phyloP scores from a whole-genome alignment of 371 early-diverging fungal genomes.

The Mucor racemosus region DNA sequence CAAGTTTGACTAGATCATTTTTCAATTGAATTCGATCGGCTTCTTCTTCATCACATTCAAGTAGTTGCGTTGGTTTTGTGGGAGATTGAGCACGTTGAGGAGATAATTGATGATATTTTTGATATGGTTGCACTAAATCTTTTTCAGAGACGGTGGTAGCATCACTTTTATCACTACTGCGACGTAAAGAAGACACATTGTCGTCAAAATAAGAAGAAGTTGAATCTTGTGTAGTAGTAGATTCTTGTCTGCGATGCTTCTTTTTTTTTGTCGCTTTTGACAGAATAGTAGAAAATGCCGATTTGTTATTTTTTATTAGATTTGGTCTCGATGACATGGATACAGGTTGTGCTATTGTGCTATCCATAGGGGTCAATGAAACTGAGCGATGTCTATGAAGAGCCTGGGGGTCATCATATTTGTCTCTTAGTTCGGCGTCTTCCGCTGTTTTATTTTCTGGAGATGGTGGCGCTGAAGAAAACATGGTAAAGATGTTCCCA shows the following conservation, averaged over 20 bases:
- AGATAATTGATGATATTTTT: neutral
- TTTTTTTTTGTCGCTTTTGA: slow-evolving; percentile 29
- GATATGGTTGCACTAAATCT: neutral
- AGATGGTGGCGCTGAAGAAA: slow-evolving; percentile 31
- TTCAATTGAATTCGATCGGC: slow-evolving; percentile 40
- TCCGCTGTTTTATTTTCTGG: slow-evolving; percentile 16
- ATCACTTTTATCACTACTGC: slow-evolving; percentile 17
- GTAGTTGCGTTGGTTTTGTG: slow-evolving; percentile 8
- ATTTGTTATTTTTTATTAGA: slow-evolving; percentile 10
- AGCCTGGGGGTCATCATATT: neutral
- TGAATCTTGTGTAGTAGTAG: slow-evolving; percentile 9
- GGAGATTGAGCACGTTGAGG: neutral
- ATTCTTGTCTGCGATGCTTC: slow-evolving; percentile 7
- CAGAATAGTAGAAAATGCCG: slow-evolving; percentile 22
- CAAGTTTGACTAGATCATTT: slow-evolving; percentile 42
- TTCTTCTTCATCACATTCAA: slow-evolving; percentile 38
- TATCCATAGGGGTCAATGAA: slow-evolving; percentile 19
- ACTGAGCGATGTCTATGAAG: slow-evolving; percentile 19
- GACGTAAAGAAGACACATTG: slow-evolving; percentile 8
- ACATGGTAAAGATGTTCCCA: slow-evolving; percentile 21
- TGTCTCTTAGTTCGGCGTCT: neutral
- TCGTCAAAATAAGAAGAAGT: slow-evolving; percentile 14
- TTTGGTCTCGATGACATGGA: slow-evolving; percentile 1
- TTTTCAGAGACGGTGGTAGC: slow-evolving; percentile 12
- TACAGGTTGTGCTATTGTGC: neutral